Conservation (phyloP, 179 eudicot genomes). For the Beta macrorhiza region DNA sequence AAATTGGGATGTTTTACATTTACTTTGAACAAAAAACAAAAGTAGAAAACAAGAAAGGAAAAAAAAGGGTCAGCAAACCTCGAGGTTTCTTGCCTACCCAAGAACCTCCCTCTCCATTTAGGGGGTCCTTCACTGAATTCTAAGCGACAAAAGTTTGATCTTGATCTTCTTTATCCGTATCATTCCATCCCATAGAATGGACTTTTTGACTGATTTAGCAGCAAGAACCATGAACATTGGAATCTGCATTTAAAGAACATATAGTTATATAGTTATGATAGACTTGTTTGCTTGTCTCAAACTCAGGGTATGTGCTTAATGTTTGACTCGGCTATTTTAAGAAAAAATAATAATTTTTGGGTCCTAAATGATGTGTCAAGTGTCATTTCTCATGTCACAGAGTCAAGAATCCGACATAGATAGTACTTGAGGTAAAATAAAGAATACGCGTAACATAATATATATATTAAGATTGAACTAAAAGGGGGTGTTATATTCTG, state of each 20-base stretch:
- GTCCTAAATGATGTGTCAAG: not conserved
- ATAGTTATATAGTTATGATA: not conserved
- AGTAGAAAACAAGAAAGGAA: conserved; percentile 8
- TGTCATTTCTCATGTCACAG: too few species aligned
- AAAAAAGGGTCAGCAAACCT: conserved; percentile 30
- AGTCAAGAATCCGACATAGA: too few species aligned
- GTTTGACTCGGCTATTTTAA: not conserved
- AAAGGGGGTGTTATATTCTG: not conserved
- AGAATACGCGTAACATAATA: not conserved
- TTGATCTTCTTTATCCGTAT: conserved; percentile 12
- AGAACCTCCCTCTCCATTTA: conserved; percentile 36
- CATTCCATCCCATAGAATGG: conserved; percentile 18
- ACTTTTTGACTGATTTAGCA: conserved; percentile 13
- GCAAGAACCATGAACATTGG: conserved; percentile 17
- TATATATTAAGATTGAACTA: conserved; percentile 5
- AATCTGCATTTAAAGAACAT: conserved; percentile 29
- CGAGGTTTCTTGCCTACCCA: conserved; percentile 33
- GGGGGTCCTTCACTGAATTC: conserved; percentile 30
- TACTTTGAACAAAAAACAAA: conserved; percentile 32
- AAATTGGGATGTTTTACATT: conserved; percentile 29
- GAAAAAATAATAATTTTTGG: too few species aligned
- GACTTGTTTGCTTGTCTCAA: not conserved
- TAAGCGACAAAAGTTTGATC: conserved; percentile 23
- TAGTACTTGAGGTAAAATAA: too few species aligned
- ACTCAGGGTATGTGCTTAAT: not conserved